phyloP scores from a whole-genome alignment of 345 rosid species.

The Eucalyptus marginata region DNA sequence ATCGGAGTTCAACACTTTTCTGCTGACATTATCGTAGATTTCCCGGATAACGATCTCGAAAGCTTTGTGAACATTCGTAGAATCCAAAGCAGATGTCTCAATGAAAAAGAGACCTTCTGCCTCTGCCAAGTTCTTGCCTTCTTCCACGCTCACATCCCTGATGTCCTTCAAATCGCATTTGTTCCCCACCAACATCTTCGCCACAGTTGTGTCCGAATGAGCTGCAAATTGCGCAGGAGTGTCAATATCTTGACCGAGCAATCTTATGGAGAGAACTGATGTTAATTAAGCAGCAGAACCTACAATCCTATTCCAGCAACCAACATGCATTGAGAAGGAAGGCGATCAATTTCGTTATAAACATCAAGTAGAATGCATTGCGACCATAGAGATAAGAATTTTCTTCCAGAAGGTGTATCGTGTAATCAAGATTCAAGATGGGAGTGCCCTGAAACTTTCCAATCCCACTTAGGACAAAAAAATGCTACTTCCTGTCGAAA shows the following conservation, averaged over 20 bases:
- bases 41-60: conserved; percentile 25
- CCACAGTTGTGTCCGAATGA: background rate
- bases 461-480: background rate
- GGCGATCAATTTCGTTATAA: background rate
- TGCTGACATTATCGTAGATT: conserved; percentile 15
- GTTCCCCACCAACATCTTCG: conserved; percentile 32
- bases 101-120: conserved; percentile 21
- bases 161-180: conserved; percentile 20
- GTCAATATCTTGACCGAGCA: background rate
- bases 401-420: background rate
- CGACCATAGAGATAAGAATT: background rate
- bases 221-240: background rate
- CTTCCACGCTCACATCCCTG: conserved; percentile 16
- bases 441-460: background rate
- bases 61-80: conserved; percentile 19
- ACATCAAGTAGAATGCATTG: background rate
- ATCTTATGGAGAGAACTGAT: background rate
- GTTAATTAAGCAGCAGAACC: background rate
- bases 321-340: background rate
- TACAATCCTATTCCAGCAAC: background rate
- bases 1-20: conserved; percentile 8
- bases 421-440: background rate
- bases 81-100: conserved; percentile 31
- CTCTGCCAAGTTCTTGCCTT: conserved; percentile 22
- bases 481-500: background rate